These are phyloP conservation scores for Hymenoscyphus fructigenus DNA, from an alignment of 2,329 filamentous ascomycete genomes.

Conservation along the genomic window DNA sequence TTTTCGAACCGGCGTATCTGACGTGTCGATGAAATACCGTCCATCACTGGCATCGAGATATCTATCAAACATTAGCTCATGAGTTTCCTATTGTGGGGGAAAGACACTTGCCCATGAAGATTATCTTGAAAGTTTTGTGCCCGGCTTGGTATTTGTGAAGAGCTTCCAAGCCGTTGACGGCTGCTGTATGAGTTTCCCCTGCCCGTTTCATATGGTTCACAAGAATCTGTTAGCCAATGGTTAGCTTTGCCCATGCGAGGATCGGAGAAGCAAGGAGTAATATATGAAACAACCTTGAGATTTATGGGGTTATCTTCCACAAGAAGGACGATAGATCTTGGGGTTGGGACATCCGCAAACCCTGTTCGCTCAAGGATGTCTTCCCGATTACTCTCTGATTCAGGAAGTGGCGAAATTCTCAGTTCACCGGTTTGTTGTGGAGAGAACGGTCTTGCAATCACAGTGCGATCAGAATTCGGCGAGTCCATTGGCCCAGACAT, in stretches of 20 bases:
- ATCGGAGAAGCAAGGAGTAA: neutral
- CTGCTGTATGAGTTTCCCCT: slow-evolving; percentile 35
- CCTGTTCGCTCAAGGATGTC: neutral
- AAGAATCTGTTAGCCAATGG: slow-evolving; percentile 22
- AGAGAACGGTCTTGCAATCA: neutral
- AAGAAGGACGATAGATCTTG: slow-evolving; percentile 31
- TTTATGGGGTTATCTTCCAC: slow-evolving; percentile 44
- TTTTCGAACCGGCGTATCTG: slow-evolving; percentile 48
- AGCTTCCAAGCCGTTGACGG: slow-evolving; percentile 47
- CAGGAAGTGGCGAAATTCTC: neutral
- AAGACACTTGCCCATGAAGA: slow-evolving; percentile 36
- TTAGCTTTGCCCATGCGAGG: neutral
- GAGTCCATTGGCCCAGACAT: neutral
- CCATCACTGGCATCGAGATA: slow-evolving; percentile 55
- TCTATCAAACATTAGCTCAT: slow-evolving; percentile 36
- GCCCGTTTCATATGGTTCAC: slow-evolving; percentile 27
- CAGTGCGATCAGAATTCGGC: neutral
- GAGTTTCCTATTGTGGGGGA: neutral
- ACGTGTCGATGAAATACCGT: slow-evolving; percentile 47
- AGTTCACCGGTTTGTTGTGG: neutral
- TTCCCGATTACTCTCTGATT: neutral
- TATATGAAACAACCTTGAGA: slow-evolving; percentile 29
- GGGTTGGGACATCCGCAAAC: neutral
- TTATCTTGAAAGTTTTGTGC: slow-evolving; percentile 27
- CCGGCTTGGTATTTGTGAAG: slow-evolving; percentile 36